Percentiles rank a stretch among this genome's conserved stretches.
These are phyloP conservation scores for Colletotrichum scovillei DNA, from an alignment of 2,329 filamentous ascomycete genomes.

Conservation along the genomic window DNA sequence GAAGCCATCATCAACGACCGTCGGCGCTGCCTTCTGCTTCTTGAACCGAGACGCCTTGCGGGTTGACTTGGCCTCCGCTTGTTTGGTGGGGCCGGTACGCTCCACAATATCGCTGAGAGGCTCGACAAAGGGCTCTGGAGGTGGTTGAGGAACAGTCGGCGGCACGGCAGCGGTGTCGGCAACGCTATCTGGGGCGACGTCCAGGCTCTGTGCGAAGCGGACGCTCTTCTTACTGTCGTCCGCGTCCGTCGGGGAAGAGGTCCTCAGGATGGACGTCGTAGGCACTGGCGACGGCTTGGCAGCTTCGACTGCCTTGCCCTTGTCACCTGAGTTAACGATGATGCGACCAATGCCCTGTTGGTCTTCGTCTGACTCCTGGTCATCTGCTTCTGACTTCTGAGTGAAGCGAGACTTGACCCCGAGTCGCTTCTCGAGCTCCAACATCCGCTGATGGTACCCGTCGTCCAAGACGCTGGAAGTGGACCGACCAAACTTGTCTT, in stretches of 20 bases:
- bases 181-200: constrained; percentile 66
- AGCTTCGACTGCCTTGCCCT: constrained; percentile 8
- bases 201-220: constrained; percentile 80
- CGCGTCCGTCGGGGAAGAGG: constrained; percentile 31
- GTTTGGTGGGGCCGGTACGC: constrained; percentile 46
- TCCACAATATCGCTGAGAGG: constrained; percentile 67
- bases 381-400: constrained; percentile 48
- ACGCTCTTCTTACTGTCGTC: constrained; percentile 74
- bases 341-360: constrained; percentile 68
- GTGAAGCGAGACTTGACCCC: constrained; percentile 65
- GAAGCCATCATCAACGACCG: constrained; percentile 41
- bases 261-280: constrained; percentile 33
- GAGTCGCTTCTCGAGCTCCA: constrained; percentile 82
- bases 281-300: constrained; percentile 16
- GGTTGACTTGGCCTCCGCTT: constrained; percentile 42
- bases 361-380: constrained; percentile 50
- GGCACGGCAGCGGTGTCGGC: not conserved
- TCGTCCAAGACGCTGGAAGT: constrained; percentile 75
- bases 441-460: constrained; percentile 85
- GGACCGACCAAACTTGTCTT: constrained; percentile 82
- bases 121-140: constrained; percentile 51
- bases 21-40: constrained; percentile 41
- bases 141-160: not conserved
- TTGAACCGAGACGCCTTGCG: constrained; percentile 65
- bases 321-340: constrained; percentile 52